Percentiles rank a stretch among this genome's conserved stretches.
phyloP scores from a whole-genome alignment of 768 basidiomycete species.

The Candolleomyces aberdarensis region DNA sequence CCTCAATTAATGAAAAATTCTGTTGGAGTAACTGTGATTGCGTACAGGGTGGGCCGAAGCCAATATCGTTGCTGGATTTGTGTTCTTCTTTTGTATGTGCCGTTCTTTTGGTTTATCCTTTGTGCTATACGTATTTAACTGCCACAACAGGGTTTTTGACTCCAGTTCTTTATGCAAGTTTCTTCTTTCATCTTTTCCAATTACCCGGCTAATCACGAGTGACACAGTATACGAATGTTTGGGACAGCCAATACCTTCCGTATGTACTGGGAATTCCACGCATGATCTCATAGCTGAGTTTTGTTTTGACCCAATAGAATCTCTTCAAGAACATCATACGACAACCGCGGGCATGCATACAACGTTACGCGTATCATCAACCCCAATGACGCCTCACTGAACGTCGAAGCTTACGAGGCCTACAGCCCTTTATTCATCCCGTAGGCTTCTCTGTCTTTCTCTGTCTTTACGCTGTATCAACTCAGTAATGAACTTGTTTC shows the following conservation, averaged over 20 bases:
- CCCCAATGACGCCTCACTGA: conserved; percentile 45
- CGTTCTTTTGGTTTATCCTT: too few species aligned
- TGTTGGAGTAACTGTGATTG: too few species aligned
- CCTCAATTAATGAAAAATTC: too few species aligned
- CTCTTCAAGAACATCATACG: conserved; percentile 61
- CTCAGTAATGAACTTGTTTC: too few species aligned
- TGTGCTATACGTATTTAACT: neutral
- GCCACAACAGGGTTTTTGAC: conserved; percentile 45
- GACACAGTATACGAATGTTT: conserved; percentile 56
- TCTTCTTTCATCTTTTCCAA: neutral
- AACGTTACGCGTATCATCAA: conserved; percentile 58
- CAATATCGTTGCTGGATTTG: conserved; percentile 60
- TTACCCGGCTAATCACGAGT: neutral
- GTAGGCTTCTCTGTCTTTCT: too few species aligned
- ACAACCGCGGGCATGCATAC: conserved; percentile 58
- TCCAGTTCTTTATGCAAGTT: conserved; percentile 53
- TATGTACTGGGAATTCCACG: conserved; percentile 21
- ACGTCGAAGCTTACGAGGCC: conserved; percentile 48
- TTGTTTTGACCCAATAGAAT: conserved; percentile 29
- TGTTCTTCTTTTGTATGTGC: conserved; percentile 61
- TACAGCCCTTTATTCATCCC: conserved; percentile 67
- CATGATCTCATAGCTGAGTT: conserved; percentile 12
- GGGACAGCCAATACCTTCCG: conserved; percentile 58
- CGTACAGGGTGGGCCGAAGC: conserved; percentile 62
- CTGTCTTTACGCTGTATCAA: too few species aligned